Evolutionary conservation across 176 grass and related monocot genomes (phyloP), one percentile per base, ranked within the genome.

Genomic region (Carex littledalei): DNA sequence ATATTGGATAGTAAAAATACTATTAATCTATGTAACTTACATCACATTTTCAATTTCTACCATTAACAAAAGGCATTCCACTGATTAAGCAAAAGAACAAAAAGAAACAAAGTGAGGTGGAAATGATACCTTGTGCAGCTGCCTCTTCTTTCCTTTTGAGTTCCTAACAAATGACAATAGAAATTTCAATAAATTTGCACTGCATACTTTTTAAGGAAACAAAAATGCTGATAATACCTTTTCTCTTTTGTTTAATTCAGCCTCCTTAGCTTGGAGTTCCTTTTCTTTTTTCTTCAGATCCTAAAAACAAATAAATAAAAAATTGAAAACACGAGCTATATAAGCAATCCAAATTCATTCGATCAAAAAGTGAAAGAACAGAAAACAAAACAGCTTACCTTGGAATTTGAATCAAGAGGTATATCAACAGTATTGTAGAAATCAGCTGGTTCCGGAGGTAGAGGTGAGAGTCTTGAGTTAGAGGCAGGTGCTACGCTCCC

Each of bases 341-440:
- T 89, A 87, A 58, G 90, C 81, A 0, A 89, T 87, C 84, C 86
- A 64, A 64, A 65, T 67, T 32, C 5, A 29, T 69, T n/a, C 8
- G 2, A 78, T 24, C 18, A 68, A 83, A 68, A 52, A 63, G 54
- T 83, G 8, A 45, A 58, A 62, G 15, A 83, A 54, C 41, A 54
- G 26, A 68, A 20, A 83, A 52, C 47, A 22, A 53, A 83, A 26
- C 52, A 52, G 14, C 18, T 20, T 69, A 99, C 97, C 86, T 99
- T 99, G 54, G 91, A 76, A 68, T 83, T 83, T 5, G 89, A 87
- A 8, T 99, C 97, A 35, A 96, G 93, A 76, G 97, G 93, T 75
- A 99, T 95, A 83, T 94, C 91, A 69, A 94, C 87, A 1, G 91
- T 90, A 88, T 91, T 94, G 64, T 99, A 99, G 79, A 99, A 99